These are phyloP conservation scores for Adansonia digitata DNA, from an alignment of 345 rosid genomes.

Conservation along the genomic window DNA sequence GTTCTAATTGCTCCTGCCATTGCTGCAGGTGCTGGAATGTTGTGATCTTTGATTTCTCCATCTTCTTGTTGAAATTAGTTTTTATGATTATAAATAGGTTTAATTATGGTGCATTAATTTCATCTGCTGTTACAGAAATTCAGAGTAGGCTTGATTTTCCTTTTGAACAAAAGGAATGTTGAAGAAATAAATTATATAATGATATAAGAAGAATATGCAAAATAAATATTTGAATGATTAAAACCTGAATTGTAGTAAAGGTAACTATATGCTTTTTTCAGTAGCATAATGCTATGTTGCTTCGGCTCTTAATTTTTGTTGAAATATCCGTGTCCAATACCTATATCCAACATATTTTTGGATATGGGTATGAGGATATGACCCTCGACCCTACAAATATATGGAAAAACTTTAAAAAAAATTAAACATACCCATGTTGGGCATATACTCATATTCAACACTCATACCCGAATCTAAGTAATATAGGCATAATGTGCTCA, in stretches of 20 bases:
- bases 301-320: too few relatives aligned
- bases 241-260: neutral
- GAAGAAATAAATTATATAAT: neutral
- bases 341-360: too few relatives aligned
- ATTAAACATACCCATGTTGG: too few relatives aligned
- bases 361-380: too few relatives aligned
- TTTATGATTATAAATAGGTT: neutral
- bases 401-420: too few relatives aligned
- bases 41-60: constrained; percentile 28
- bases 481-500: too few relatives aligned
- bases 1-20: constrained; percentile 91
- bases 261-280: neutral
- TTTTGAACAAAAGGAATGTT: neutral
- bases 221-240: neutral
- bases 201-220: neutral
- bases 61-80: neutral
- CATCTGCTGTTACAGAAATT: neutral
- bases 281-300: neutral
- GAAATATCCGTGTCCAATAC: too few relatives aligned
- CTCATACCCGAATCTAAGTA: too few relatives aligned
- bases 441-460: too few relatives aligned
- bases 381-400: too few relatives aligned
- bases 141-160: neutral
- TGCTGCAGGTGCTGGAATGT: constrained; percentile 99
- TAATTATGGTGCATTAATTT: neutral